Conservation (phyloP, 495 filamentous ascomycete species). For the Penicillium herquei region DNA sequence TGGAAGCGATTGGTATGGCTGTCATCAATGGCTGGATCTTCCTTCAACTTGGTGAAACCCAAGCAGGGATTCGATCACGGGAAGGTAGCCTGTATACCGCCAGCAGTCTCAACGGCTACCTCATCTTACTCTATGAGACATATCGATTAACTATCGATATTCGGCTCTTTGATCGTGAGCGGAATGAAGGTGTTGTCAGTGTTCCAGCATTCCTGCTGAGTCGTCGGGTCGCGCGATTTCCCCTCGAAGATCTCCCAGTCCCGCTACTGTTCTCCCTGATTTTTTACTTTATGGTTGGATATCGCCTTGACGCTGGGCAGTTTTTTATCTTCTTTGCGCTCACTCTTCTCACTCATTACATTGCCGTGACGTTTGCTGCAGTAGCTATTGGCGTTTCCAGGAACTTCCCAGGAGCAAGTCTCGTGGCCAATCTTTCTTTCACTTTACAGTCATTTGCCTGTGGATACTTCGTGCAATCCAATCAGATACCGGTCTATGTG, state of each 20-base stretch:
- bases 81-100: slow-evolving; percentile 68
- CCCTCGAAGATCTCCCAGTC: slow-evolving; percentile 66
- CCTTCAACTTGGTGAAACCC: slow-evolving; percentile 54
- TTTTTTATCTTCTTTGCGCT: slow-evolving; percentile 70
- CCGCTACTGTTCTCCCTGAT: slow-evolving; percentile 66
- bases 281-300: slow-evolving; percentile 76
- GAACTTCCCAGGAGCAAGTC: slow-evolving; percentile 58
- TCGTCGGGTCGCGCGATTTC: slow-evolving; percentile 60
- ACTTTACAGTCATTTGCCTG: slow-evolving; percentile 69
- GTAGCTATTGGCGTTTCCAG: slow-evolving; percentile 58
- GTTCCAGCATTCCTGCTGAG: slow-evolving; percentile 64
- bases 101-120: slow-evolving; percentile 66
- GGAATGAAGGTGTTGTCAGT: slow-evolving; percentile 67
- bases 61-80: slow-evolving; percentile 58
- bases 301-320: slow-evolving; percentile 54
- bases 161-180: slow-evolving; percentile 69
- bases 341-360: slow-evolving; percentile 63
- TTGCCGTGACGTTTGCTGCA: slow-evolving; percentile 60
- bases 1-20: slow-evolving; percentile 64
- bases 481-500: slow-evolving; percentile 70
- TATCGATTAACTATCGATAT: slow-evolving; percentile 71
- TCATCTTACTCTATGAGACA: slow-evolving; percentile 70
- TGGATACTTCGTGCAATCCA: slow-evolving; percentile 69
- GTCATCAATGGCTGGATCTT: slow-evolving; percentile 73
- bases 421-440: slow-evolving; percentile 67